These are phyloP conservation scores for Kregervanrija pseudodelftensis DNA, from an alignment of 805 yeast genomes.

Conservation along the genomic window DNA sequence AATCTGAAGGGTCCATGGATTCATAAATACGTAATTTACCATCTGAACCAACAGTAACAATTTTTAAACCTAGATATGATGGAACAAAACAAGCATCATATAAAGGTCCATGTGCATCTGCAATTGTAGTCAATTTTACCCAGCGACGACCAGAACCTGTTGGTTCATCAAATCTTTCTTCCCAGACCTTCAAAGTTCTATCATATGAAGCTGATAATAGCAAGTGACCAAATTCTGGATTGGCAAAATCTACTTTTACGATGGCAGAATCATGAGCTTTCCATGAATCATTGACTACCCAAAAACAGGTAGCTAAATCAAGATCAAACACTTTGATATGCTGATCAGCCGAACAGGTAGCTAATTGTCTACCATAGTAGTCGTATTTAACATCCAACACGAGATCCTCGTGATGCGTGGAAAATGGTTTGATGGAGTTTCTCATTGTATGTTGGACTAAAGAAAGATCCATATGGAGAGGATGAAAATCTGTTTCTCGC, in stretches of 20 bases:
- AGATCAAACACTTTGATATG: constrained; percentile 84
- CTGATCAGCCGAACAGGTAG: constrained; percentile 93
- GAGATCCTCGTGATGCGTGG: constrained; percentile 89
- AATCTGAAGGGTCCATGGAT: constrained; percentile 82
- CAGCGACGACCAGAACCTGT: constrained; percentile 79
- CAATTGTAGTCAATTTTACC: constrained; percentile 65
- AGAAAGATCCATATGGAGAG: too few relatives aligned
- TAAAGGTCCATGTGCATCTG: constrained; percentile 83
- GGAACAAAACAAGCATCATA: constrained; percentile 91
- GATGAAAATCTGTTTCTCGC: too few relatives aligned
- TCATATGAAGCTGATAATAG: constrained; percentile 88
- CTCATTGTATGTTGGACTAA: constrained; percentile 15
- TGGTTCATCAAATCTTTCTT: constrained; percentile 74
- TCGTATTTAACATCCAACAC: constrained; percentile 88
- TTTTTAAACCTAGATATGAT: constrained; percentile 66
- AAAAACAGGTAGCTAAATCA: constrained; percentile 55
- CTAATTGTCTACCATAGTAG: constrained; percentile 85
- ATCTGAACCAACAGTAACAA: constrained; percentile 86
- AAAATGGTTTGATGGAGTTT: constrained; percentile 55
- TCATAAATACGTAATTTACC: constrained; percentile 82
- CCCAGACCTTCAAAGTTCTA: constrained; percentile 84
- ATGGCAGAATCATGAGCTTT: constrained; percentile 91
- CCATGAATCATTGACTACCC: constrained; percentile 88
- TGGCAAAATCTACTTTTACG: constrained; percentile 83
- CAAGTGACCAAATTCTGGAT: constrained; percentile 86